Percentiles rank a stretch among this genome's conserved stretches.
These are phyloP conservation scores for Porcisia hertigi DNA, from an alignment of 208 protist genomes.

Conservation along the genomic window DNA sequence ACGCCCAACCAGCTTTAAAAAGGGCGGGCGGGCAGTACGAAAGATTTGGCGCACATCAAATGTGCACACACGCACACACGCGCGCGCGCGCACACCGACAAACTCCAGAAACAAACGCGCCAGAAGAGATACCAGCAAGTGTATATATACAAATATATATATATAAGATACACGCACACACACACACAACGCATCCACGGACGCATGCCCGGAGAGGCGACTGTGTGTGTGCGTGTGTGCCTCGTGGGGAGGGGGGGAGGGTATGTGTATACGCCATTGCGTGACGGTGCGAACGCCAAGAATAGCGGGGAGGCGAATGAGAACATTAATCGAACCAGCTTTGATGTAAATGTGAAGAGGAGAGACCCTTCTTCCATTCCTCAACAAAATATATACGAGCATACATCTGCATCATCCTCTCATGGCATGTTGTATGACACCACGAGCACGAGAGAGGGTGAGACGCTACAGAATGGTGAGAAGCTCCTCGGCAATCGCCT, in stretches of 20 bases:
- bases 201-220: background rate
- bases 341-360: background rate
- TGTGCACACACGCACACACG: no score
- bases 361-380: background rate
- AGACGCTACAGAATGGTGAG: conserved; percentile 28
- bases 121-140: no score
- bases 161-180: background rate
- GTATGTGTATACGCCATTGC: background rate
- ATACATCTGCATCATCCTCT: background rate
- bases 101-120: no score
- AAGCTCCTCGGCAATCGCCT: conserved; percentile 54
- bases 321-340: background rate
- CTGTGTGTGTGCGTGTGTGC: background rate
- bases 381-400: background rate
- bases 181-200: background rate
- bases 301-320: no score
- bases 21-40: no score
- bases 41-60: no score
- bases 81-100: no score
- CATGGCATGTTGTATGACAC: background rate
- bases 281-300: background rate
- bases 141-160: no score
- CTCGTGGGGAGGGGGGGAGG: no score
- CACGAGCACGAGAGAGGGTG: no score
- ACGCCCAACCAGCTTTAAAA: no score